Evolutionary conservation across 2,329 filamentous ascomycete genomes (phyloP).

Genomic region (Calonectria ilicicola): DNA sequence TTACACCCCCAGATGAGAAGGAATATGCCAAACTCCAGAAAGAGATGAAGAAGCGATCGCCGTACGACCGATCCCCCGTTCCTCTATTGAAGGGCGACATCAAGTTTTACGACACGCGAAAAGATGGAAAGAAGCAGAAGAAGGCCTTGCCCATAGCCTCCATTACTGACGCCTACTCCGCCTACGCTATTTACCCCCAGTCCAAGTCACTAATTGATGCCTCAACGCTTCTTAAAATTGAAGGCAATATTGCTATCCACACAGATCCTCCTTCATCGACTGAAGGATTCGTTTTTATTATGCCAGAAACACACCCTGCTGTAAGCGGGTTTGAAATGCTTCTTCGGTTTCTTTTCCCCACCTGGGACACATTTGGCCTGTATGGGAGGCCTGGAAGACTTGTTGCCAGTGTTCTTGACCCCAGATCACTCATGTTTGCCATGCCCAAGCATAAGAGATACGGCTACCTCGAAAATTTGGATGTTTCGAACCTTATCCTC

Average conservation of each 20-base stretch:
- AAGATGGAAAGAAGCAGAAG: slow-evolving; percentile 85
- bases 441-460: slow-evolving; percentile 92
- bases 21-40: slow-evolving; percentile 88
- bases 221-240: slow-evolving; percentile 93
- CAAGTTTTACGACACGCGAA: slow-evolving; percentile 90
- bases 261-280: slow-evolving; percentile 80
- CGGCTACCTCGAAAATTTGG: slow-evolving; percentile 89
- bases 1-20: slow-evolving; percentile 93
- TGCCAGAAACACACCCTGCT: slow-evolving; percentile 94
- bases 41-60: slow-evolving; percentile 81
- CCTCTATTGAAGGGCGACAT: slow-evolving; percentile 86
- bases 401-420: slow-evolving; percentile 87
- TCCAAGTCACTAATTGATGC: slow-evolving; percentile 94
- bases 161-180: slow-evolving; percentile 89
- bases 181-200: slow-evolving; percentile 96
- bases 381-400: slow-evolving; percentile 91
- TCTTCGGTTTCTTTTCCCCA: slow-evolving; percentile 90
- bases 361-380: slow-evolving; percentile 90
- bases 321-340: slow-evolving; percentile 96
- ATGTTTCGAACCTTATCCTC: slow-evolving; percentile 84
- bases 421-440: slow-evolving; percentile 95
- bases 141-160: slow-evolving; percentile 92
- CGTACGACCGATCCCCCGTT: slow-evolving; percentile 79
- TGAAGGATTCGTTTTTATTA: slow-evolving; percentile 97
- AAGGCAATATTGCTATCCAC: slow-evolving; percentile 91